phyloP scores from a whole-genome alignment of 2,329 filamentous ascomycete genomes.

The Zopfia rhizophila region DNA sequence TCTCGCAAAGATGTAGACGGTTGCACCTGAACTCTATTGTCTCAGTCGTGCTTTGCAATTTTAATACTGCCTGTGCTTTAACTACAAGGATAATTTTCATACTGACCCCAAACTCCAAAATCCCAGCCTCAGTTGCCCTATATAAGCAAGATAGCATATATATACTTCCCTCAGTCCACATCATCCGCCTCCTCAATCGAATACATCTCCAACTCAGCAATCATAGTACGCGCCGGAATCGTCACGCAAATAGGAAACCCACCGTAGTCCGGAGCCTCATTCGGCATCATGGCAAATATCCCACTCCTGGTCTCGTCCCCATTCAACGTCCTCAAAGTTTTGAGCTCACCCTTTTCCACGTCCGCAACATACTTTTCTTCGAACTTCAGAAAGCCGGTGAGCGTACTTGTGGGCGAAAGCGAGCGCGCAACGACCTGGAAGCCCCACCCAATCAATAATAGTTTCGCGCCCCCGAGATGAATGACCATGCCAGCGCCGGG shows the following conservation, averaged over 20 bases:
- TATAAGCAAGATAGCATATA: too few species aligned
- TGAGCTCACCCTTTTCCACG: constrained; percentile 42
- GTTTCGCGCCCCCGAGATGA: constrained; percentile 41
- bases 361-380: constrained; percentile 50
- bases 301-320: constrained; percentile 58
- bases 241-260: constrained; percentile 64
- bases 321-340: constrained; percentile 47
- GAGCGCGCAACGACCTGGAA: constrained; percentile 50
- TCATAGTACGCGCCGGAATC: constrained; percentile 58
- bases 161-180: too few species aligned
- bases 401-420: constrained; percentile 32
- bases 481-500: constrained; percentile 53
- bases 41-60: too few species aligned
- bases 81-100: too few species aligned
- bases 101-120: too few species aligned
- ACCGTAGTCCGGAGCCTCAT: constrained; percentile 63
- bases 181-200: too few species aligned
- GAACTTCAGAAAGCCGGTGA: constrained; percentile 52
- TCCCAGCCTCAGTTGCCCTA: too few species aligned
- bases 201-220: constrained; percentile 10
- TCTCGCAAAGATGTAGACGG: too few species aligned
- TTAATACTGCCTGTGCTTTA: too few species aligned
- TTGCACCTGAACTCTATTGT: too few species aligned
- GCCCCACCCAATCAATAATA: constrained; percentile 56
- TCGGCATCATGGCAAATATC: constrained; percentile 62